Evolutionary conservation across 2,329 filamentous ascomycete genomes (phyloP).

Genomic region (Fusarium verrucosum): DNA sequence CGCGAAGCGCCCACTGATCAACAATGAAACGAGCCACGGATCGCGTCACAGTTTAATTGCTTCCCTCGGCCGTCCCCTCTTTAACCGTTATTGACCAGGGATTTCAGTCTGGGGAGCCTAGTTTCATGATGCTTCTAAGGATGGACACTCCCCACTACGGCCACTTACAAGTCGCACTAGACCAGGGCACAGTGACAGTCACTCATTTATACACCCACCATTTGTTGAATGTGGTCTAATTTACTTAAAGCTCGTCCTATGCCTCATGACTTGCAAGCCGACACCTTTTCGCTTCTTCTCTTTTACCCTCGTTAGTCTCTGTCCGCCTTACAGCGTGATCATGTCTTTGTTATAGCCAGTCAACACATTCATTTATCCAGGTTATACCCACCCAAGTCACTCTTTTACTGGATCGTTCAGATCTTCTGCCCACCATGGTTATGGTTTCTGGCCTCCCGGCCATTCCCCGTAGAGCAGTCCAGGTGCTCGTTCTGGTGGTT

Average conservation of each 20-base stretch:
- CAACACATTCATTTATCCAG: constrained; percentile 19
- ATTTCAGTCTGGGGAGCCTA: constrained; percentile 21
- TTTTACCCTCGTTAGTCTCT: constrained; percentile 7
- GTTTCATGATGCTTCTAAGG: constrained; percentile 42
- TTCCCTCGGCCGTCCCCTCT: constrained; percentile 32
- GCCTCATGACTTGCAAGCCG: constrained; percentile 18
- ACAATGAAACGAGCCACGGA: constrained; percentile 11
- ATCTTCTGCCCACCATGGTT: constrained; percentile 39
- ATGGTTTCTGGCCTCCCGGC: constrained; percentile 39
- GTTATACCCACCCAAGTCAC: constrained; percentile 41
- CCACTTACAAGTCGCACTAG: constrained; percentile 39
- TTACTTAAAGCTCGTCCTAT: constrained; percentile 39
- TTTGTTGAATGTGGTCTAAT: constrained; percentile 27
- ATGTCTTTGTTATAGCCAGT: constrained; percentile 36
- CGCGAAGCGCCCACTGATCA: constrained; percentile 25
- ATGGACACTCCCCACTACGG: constrained; percentile 31
- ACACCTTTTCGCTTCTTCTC: background rate
- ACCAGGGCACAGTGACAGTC: constrained; percentile 31
- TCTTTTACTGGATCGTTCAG: constrained; percentile 27
- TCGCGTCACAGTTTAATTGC: constrained; percentile 36
- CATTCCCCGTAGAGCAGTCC: constrained; percentile 37
- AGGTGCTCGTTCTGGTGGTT: constrained; percentile 34
- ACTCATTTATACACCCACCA: background rate
- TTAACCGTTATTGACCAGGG: constrained; percentile 32
- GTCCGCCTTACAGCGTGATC: constrained; percentile 18